phyloP scores from a whole-genome alignment of 2,329 filamentous ascomycete genomes.

The Harringtonia aguacate region DNA sequence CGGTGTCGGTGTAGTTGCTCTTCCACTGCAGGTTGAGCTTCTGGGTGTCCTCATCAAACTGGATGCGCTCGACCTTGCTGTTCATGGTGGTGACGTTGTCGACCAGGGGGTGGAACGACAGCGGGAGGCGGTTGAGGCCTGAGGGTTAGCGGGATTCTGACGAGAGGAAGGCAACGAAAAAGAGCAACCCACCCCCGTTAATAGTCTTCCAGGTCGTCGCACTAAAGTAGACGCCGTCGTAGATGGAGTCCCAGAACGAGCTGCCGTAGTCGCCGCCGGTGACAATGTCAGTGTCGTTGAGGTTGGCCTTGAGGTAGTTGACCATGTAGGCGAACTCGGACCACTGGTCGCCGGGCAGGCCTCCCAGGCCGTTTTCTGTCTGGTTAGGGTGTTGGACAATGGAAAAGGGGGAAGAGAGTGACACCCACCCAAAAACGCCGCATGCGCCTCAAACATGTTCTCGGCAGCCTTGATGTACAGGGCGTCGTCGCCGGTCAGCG shows the following conservation, averaged over 20 bases:
- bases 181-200: constrained; percentile 30
- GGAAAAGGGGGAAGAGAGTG: too few relatives aligned
- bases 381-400: too few relatives aligned
- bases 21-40: constrained; percentile 51
- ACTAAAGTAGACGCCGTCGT: constrained; percentile 48
- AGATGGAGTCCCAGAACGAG: constrained; percentile 38
- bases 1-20: constrained; percentile 24
- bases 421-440: constrained; percentile 18
- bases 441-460: constrained; percentile 34
- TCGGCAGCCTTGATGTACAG: constrained; percentile 26
- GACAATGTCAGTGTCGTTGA: constrained; percentile 43
- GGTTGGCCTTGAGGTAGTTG: constrained; percentile 41
- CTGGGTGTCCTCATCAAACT: constrained; percentile 35
- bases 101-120: constrained; percentile 52
- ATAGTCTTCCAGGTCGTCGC: constrained; percentile 55
- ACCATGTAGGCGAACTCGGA: constrained; percentile 53
- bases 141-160: neutral
- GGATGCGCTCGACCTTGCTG: constrained; percentile 44
- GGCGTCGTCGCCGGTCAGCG: constrained; percentile 20
- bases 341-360: constrained; percentile 47
- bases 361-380: constrained; percentile 23
- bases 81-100: constrained; percentile 44
- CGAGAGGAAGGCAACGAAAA: neutral
- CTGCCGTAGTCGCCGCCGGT: constrained; percentile 28
- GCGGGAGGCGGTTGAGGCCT: constrained; percentile 42